phyloP scores from a whole-genome alignment of 768 basidiomycete species.

The Trametes gibbosa region DNA sequence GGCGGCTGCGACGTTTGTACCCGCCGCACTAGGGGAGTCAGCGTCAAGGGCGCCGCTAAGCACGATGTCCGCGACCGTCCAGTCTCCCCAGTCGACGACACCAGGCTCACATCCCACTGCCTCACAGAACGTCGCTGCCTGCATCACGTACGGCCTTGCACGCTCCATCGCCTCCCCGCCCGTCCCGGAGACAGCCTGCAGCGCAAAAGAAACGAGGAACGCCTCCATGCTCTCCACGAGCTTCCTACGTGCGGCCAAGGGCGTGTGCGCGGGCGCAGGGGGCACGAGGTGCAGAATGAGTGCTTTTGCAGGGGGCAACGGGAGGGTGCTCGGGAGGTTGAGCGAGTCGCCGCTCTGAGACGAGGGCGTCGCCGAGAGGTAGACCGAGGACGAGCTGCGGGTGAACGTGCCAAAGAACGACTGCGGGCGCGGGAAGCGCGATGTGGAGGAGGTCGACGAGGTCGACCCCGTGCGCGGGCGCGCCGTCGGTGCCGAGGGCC shows the following conservation, averaged over 20 bases:
- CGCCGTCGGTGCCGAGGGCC: background rate
- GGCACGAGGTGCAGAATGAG: slow-evolving; percentile 36
- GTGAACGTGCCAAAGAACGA: slow-evolving; percentile 13
- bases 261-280: slow-evolving; percentile 6
- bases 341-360: slow-evolving; percentile 16
- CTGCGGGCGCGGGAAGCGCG: slow-evolving; percentile 8
- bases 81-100: slow-evolving; percentile 22
- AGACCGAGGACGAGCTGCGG: slow-evolving; percentile 12
- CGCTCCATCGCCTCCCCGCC: slow-evolving; percentile 20
- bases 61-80: slow-evolving; percentile 34
- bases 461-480: background rate
- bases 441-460: slow-evolving; percentile 2
- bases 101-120: slow-evolving; percentile 19
- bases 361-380: slow-evolving; percentile 11
- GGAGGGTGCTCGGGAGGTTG: background rate
- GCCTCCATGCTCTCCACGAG: slow-evolving; percentile 37
- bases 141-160: slow-evolving; percentile 31
- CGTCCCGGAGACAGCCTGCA: slow-evolving; percentile 14
- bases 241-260: slow-evolving; percentile 24
- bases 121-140: slow-evolving; percentile 25
- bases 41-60: slow-evolving; percentile 36
- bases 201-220: slow-evolving; percentile 37
- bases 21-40: background rate
- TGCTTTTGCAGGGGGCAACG: slow-evolving; percentile 12
- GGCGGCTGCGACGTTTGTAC: background rate